A percentile compares a stretch with the other conserved stretches of the same genome.
phyloP scores from a whole-genome alignment of 2,329 filamentous ascomycete species.

The Paecilomyces variotii region DNA sequence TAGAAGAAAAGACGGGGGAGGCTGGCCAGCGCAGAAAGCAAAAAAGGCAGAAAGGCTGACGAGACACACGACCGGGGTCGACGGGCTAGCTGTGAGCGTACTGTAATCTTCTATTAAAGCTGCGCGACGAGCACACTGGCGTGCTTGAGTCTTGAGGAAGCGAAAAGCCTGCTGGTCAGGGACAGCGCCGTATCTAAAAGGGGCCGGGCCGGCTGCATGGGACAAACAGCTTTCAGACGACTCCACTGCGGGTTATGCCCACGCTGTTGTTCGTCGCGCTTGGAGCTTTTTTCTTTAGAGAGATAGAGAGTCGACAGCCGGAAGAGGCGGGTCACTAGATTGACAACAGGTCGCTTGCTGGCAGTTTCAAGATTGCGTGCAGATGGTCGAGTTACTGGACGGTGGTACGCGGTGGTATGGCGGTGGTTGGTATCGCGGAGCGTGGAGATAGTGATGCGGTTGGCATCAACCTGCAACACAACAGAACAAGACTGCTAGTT shows the following conservation, averaged over 20 bases:
- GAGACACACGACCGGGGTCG: not conserved
- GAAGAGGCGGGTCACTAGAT: not conserved
- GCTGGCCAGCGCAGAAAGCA: not conserved
- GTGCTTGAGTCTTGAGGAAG: not conserved
- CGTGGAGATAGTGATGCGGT: not conserved
- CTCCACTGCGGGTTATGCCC: not conserved
- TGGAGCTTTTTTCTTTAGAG: not conserved
- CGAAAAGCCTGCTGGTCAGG: not conserved
- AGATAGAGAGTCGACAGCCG: not conserved
- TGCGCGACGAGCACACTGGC: not conserved
- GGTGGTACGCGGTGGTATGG: not conserved
- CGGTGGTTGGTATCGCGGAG: not conserved
- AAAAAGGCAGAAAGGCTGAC: conserved; percentile 2
- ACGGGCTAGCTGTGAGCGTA: not conserved
- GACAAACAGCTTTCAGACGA: not conserved
- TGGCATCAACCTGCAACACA: not conserved
- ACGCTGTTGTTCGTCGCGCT: not conserved
- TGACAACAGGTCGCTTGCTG: not conserved
- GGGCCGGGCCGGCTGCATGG: not conserved
- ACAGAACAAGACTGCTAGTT: not conserved
- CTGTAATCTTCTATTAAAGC: not conserved
- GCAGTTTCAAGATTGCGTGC: not conserved
- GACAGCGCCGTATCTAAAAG: not conserved
- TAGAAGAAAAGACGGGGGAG: not conserved
- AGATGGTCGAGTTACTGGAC: too few relatives aligned